Conservation (phyloP, 2,329 filamentous ascomycete genomes). For the Apiospora hydei region DNA sequence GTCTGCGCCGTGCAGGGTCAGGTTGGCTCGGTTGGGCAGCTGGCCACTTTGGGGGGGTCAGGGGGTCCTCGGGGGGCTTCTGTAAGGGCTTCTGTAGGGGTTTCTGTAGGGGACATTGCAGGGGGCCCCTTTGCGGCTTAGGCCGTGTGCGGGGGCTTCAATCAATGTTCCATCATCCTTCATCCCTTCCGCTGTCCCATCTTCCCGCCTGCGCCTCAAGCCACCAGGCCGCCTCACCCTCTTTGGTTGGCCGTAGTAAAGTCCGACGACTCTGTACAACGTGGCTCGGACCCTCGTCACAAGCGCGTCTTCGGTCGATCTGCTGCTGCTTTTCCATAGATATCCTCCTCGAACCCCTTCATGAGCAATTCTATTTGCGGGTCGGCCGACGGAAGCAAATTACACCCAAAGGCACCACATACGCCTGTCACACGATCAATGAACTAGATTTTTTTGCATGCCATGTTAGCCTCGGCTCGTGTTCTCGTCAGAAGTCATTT, state of each 20-base stretch:
- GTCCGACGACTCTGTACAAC: neutral
- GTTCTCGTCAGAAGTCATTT: neutral
- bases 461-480: conserved; percentile 13
- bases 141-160: too few relatives aligned
- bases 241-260: neutral
- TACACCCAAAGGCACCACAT: conserved; percentile 28
- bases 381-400: conserved; percentile 26
- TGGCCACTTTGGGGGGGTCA: neutral
- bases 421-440: conserved; percentile 26
- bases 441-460: conserved; percentile 22
- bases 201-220: neutral
- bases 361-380: conserved; percentile 25
- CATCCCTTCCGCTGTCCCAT: neutral
- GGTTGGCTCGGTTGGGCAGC: neutral
- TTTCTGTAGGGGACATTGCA: neutral
- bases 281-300: neutral
- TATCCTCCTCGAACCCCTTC: conserved; percentile 26
- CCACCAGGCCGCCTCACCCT: neutral
- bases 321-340: conserved; percentile 21
- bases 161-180: neutral
- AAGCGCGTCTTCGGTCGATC: conserved; percentile 3
- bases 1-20: neutral
- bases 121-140: neutral
- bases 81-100: too few relatives aligned
- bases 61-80: too few relatives aligned